Percentiles rank a stretch among this genome's conserved stretches.
Conservation (phyloP, 208 protist genomes). For the Trichomonas gallinae region DNA sequence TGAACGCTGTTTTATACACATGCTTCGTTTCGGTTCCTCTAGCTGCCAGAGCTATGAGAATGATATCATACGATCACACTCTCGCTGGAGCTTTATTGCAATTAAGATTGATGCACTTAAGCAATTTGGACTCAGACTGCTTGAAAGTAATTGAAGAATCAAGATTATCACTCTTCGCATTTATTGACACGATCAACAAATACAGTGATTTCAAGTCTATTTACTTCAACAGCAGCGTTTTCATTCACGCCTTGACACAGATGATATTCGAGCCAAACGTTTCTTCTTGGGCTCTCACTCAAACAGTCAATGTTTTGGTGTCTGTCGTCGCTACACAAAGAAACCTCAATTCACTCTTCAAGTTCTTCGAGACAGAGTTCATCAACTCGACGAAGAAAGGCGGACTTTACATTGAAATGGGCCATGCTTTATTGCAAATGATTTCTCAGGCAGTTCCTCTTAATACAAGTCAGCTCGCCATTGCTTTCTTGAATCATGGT, state of each 20-base stretch:
- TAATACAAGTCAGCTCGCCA: neutral
- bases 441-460: neutral
- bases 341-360: neutral
- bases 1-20: neutral
- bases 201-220: neutral
- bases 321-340: neutral
- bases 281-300: neutral
- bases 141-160: neutral
- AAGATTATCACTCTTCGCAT: neutral
- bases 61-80: neutral
- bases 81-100: neutral
- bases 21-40: neutral
- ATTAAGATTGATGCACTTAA: neutral
- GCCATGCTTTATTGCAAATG: neutral
- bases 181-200: neutral
- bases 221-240: neutral
- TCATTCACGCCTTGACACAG: neutral
- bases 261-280: neutral
- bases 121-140: neutral
- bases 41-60: neutral
- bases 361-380: neutral
- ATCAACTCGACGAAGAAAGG: neutral
- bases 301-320: neutral
- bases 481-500: neutral
- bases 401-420: neutral